Evolutionary conservation across 495 filamentous ascomycete genomes (phyloP).

Genomic region (Penicillium turbatum): DNA sequence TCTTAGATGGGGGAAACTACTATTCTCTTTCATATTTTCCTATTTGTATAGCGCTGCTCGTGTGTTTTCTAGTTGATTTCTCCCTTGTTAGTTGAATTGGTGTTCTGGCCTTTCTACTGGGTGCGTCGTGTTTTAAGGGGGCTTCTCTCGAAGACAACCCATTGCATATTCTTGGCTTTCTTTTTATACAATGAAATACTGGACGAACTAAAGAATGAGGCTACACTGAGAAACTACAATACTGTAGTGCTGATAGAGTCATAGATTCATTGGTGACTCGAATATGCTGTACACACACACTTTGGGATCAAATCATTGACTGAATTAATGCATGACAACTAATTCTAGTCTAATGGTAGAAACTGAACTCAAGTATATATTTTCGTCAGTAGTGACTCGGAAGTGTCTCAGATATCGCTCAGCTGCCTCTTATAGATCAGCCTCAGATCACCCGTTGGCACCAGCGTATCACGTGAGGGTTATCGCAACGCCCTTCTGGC

Average conservation of each 20-base stretch:
- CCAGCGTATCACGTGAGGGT: conserved; percentile 28
- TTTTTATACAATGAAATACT: conserved; percentile 4
- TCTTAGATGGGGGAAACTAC: conserved; percentile 20
- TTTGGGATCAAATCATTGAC: too few species aligned
- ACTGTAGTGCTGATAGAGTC: not conserved
- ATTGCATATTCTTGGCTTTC: conserved; percentile 5
- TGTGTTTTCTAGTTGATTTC: conserved; percentile 14
- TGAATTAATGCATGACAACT: too few species aligned
- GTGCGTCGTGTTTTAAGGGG: conserved; percentile 1
- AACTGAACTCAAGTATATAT: too few species aligned
- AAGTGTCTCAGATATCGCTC: too few species aligned
- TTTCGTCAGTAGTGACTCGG: too few species aligned
- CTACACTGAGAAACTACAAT: not conserved
- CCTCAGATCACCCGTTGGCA: conserved; percentile 23
- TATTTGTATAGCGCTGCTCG: conserved; percentile 28
- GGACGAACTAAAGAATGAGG: not conserved
- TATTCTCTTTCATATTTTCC: conserved; percentile 18
- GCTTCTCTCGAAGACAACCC: not conserved
- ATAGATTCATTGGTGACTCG: too few species aligned
- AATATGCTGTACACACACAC: too few species aligned
- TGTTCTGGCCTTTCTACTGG: conserved; percentile 20
- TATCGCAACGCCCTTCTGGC: conserved; percentile 10
- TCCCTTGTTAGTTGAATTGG: conserved; percentile 17
- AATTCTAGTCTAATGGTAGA: too few species aligned
- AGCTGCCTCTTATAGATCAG: conserved; percentile 4